These are phyloP conservation scores for Eucalyptus cloeziana DNA, from an alignment of 345 rosid species.

Conservation along the genomic window DNA sequence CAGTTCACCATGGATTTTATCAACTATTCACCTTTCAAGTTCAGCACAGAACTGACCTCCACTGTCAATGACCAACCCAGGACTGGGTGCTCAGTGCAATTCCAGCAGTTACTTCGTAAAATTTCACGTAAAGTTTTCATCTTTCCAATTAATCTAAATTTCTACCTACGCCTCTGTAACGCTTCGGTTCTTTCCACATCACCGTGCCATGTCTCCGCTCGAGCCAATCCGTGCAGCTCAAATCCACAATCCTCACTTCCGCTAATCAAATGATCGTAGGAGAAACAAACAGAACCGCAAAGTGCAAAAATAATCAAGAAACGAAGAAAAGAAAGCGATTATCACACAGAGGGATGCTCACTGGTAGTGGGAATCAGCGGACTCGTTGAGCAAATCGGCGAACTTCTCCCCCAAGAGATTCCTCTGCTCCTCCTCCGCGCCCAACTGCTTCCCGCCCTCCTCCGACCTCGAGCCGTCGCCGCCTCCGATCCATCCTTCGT, in stretches of 20 bases:
- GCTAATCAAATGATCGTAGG: background rate
- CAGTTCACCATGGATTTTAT: background rate
- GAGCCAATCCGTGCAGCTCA: background rate
- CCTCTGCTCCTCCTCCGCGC: constrained; percentile 18
- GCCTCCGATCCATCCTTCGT: constrained; percentile 90
- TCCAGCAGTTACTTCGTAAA: background rate
- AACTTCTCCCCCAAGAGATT: constrained; percentile 44
- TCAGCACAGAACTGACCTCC: background rate
- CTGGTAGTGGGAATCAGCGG: constrained; percentile 91
- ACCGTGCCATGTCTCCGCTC: background rate
- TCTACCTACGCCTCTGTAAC: background rate
- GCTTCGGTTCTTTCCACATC: background rate
- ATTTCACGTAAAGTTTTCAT: background rate
- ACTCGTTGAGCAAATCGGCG: constrained; percentile 63
- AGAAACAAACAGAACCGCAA: background rate
- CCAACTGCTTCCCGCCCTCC: background rate
- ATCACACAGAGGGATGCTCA: constrained; percentile 1
- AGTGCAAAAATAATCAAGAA: background rate
- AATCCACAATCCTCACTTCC: background rate
- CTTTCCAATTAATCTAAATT: background rate
- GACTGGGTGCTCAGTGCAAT: background rate
- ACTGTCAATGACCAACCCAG: background rate
- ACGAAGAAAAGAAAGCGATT: background rate
- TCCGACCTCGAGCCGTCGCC: background rate
- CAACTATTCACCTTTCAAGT: background rate